phyloP scores from a whole-genome alignment of 192 early-diverging fungal species.

The Coemansia sp. region DNA sequence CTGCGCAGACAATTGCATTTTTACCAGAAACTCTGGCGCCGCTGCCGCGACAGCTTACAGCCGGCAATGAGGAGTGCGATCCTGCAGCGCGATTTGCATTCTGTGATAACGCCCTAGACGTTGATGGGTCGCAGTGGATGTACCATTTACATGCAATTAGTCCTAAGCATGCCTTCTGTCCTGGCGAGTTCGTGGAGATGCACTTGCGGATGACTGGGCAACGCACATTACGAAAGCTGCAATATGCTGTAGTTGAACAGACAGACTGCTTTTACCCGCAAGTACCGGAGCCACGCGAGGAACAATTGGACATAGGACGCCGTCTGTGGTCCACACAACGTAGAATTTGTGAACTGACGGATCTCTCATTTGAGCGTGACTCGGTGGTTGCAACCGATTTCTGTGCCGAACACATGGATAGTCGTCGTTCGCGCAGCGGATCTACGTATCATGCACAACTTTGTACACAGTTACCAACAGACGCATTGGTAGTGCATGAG shows the following conservation, averaged over 20 bases:
- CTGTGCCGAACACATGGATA: constrained; percentile 32
- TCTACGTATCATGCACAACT: constrained; percentile 34
- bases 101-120: constrained; percentile 34
- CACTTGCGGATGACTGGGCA: constrained; percentile 34
- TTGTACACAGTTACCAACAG: constrained; percentile 16
- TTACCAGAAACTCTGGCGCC: constrained; percentile 44
- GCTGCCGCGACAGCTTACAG: neutral
- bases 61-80: neutral
- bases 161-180: constrained; percentile 40
- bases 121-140: constrained; percentile 13
- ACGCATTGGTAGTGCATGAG: constrained; percentile 28
- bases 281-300: constrained; percentile 40
- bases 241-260: constrained; percentile 29
- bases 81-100: constrained; percentile 18
- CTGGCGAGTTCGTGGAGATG: constrained; percentile 38
- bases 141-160: constrained; percentile 36
- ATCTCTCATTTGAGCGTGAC: constrained; percentile 44
- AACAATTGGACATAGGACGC: constrained; percentile 47
- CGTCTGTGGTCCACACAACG: constrained; percentile 38
- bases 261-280: constrained; percentile 53
- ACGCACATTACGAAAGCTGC: constrained; percentile 28
- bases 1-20: constrained; percentile 29
- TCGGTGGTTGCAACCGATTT: constrained; percentile 19
- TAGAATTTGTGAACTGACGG: constrained; percentile 8
- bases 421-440: constrained; percentile 11